phyloP scores from a whole-genome alignment of 345 rosid species.

The Euphorbia tirucalli region DNA sequence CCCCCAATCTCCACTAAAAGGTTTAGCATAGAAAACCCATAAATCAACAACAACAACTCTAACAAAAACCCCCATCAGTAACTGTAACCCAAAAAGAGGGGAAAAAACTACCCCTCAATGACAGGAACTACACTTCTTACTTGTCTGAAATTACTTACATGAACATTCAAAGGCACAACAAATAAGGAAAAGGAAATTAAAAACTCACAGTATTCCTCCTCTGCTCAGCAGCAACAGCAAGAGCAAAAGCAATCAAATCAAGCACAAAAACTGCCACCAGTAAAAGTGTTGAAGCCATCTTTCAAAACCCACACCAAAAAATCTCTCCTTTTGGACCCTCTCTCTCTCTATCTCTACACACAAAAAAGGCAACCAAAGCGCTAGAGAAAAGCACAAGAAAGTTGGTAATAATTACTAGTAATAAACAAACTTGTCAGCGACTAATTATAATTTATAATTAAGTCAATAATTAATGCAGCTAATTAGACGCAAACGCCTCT shows the following conservation, averaged over 20 bases:
- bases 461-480: not conserved
- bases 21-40: not conserved
- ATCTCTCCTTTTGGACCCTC: not conserved
- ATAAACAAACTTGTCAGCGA: not conserved
- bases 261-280: slow-evolving; percentile 60
- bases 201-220: slow-evolving; percentile 75
- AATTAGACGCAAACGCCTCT: not conserved
- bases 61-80: not conserved
- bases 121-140: no score
- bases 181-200: not conserved
- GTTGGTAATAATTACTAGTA: not conserved
- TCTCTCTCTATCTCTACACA: not conserved
- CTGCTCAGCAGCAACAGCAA: slow-evolving; percentile 96
- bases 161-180: no score
- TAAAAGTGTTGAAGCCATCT: slow-evolving; percentile 67
- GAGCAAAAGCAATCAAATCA: slow-evolving; percentile 82
- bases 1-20: not conserved
- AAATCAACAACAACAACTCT: slow-evolving; percentile 1
- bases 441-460: not conserved
- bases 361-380: slow-evolving; percentile 4
- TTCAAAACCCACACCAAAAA: slow-evolving; percentile 16
- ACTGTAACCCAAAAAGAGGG: not conserved
- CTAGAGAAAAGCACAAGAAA: not conserved
- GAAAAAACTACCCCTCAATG: no score
- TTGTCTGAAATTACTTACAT: no score